Evolutionary conservation across 192 early-diverging fungal genomes (phyloP).

Genomic region (Podochytrium sp.): DNA sequence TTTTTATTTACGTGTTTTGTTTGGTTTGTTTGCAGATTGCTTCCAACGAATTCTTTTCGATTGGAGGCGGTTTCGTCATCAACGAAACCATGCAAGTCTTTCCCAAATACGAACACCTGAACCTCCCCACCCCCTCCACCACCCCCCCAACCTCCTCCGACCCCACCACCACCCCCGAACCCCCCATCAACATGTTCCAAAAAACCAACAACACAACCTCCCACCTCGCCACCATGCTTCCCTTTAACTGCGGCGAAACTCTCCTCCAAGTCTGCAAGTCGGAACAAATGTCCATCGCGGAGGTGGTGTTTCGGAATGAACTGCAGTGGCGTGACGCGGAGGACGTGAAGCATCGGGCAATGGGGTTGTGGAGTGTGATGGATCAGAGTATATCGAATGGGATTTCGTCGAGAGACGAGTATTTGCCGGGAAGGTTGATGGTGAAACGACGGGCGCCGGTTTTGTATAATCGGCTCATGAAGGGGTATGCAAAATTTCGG

Average conservation of each 20-base stretch:
- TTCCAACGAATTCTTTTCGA: constrained; percentile 95
- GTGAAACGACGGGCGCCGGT: constrained; percentile 85
- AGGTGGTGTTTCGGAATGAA: constrained; percentile 94
- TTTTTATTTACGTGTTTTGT: no score
- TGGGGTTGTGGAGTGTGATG: constrained; percentile 92
- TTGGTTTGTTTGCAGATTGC: constrained; percentile 51
- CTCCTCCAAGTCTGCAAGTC: constrained; percentile 81
- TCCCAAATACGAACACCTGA: constrained; percentile 2
- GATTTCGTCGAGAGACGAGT: constrained; percentile 41
- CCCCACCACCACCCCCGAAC: neutral
- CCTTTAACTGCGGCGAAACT: constrained; percentile 80
- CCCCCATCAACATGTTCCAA: constrained; percentile 58
- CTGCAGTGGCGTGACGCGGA: constrained; percentile 83
- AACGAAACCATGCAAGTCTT: constrained; percentile 73
- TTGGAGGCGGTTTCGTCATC: constrained; percentile 95
- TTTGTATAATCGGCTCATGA: constrained; percentile 84
- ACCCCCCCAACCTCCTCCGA: constrained; percentile 55
- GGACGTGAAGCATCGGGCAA: constrained; percentile 75
- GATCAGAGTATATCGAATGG: constrained; percentile 69
- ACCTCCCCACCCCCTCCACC: neutral
- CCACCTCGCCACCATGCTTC: constrained; percentile 70
- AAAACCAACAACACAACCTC: constrained; percentile 50
- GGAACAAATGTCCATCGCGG: constrained; percentile 88
- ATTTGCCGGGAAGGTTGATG: constrained; percentile 81
- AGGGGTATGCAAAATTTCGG: constrained; percentile 52